These are phyloP conservation scores for Podospora conica DNA, from an alignment of 495 filamentous ascomycete genomes.

Conservation along the genomic window DNA sequence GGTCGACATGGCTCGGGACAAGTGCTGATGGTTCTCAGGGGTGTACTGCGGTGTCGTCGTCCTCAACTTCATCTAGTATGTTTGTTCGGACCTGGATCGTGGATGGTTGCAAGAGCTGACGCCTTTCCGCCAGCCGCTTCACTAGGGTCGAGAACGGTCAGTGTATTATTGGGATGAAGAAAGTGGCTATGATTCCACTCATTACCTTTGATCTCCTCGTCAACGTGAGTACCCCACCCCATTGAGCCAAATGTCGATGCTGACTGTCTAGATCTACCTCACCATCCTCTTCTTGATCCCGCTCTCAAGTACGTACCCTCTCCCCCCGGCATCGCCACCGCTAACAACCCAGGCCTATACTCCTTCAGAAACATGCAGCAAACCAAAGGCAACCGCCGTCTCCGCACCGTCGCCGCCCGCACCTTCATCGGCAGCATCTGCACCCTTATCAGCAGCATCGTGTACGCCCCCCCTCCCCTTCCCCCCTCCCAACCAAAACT, in stretches of 20 bases:
- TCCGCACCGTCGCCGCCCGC: constrained; percentile 37
- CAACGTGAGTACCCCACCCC: constrained; percentile 31
- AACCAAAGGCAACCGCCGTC: constrained; percentile 27
- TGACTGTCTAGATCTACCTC: constrained; percentile 42
- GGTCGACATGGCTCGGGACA: not conserved
- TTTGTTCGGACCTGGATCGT: not conserved
- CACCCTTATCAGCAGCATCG: constrained; percentile 43
- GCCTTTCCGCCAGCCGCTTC: constrained; percentile 33
- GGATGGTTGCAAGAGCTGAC: not conserved
- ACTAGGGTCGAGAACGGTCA: constrained; percentile 39
- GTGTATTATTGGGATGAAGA: constrained; percentile 50
- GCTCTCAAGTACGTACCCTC: constrained; percentile 29
- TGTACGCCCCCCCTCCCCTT: constrained; percentile 23
- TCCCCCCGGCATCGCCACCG: not conserved
- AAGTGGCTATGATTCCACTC: constrained; percentile 43
- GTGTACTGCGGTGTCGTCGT: constrained; percentile 41
- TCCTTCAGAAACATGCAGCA: constrained; percentile 33
- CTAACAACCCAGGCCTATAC: constrained; percentile 29
- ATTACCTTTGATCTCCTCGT: constrained; percentile 45
- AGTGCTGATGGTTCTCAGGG: constrained; percentile 26
- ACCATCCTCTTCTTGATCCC: constrained; percentile 46
- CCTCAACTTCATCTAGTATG: constrained; percentile 48
- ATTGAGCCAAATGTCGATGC: not conserved
- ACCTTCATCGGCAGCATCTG: constrained; percentile 46
- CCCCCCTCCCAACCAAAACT: not conserved